Percentiles rank a stretch among this genome's conserved stretches.
Conservation (phyloP, 2,329 filamentous ascomycete species). For the Tolypocladium sp. region DNA sequence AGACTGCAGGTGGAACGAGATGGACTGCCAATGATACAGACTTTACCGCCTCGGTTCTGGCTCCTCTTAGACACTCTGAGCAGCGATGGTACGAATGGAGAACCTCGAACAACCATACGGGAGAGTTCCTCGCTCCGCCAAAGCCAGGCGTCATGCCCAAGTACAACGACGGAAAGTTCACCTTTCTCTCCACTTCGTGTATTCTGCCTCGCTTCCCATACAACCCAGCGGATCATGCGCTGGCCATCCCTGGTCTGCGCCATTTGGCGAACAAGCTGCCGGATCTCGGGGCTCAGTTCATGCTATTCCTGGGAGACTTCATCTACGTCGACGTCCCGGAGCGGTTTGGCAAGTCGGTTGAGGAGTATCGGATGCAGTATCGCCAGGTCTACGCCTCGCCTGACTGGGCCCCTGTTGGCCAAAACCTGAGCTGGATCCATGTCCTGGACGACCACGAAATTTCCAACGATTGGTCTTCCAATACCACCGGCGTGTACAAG, state of each 20-base stretch:
- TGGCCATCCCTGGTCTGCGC: conserved; percentile 72
- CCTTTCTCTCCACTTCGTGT: conserved; percentile 87
- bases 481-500: conserved; percentile 70
- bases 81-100: conserved; percentile 75
- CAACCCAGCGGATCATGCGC: conserved; percentile 69
- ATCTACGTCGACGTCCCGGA: conserved; percentile 86
- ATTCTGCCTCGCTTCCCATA: conserved; percentile 90
- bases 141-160: conserved; percentile 53
- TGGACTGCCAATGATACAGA: conserved; percentile 70
- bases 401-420: conserved; percentile 69
- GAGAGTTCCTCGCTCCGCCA: conserved; percentile 72
- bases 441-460: conserved; percentile 97
- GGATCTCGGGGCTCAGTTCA: conserved; percentile 64
- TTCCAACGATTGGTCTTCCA: conserved; percentile 70
- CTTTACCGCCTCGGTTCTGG: conserved; percentile 63
- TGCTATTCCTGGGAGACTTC: conserved; percentile 79
- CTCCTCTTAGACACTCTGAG: conserved; percentile 55
- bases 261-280: conserved; percentile 67
- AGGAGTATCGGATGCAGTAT: conserved; percentile 85
- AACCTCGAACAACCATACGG: conserved; percentile 78
- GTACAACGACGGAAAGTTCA: conserved; percentile 61
- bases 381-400: conserved; percentile 92
- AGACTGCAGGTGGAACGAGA: conserved; percentile 53
- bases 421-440: conserved; percentile 92
- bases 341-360: conserved; percentile 60